Percentiles rank a stretch among this genome's conserved stretches.
These are phyloP conservation scores for Cytospora leucostoma DNA, from an alignment of 2,329 filamentous ascomycete genomes.

Conservation along the genomic window DNA sequence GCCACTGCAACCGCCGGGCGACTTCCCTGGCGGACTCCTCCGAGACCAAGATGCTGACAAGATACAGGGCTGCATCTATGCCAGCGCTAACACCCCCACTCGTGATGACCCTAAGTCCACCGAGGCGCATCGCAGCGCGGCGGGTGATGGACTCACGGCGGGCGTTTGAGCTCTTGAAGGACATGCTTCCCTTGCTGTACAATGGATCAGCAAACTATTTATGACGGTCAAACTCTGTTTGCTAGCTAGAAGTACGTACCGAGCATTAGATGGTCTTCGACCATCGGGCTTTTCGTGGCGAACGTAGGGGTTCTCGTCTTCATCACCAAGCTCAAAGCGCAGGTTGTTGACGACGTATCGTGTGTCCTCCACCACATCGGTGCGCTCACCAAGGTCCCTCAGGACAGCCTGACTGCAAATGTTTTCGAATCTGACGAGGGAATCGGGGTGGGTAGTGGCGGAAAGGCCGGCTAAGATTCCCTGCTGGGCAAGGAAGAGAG, in stretches of 20 bases:
- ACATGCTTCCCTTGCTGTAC: conserved; percentile 77
- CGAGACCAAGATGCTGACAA: conserved; percentile 80
- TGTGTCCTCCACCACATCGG: conserved; percentile 77
- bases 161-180: conserved; percentile 71
- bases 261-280: conserved; percentile 60
- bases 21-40: conserved; percentile 76
- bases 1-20: conserved; percentile 75
- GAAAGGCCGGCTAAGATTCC: conserved; percentile 78
- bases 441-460: conserved; percentile 81
- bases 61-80: conserved; percentile 80
- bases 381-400: conserved; percentile 71
- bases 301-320: conserved; percentile 83
- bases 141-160: conserved; percentile 80
- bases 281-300: conserved; percentile 68
- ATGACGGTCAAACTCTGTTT: background rate
- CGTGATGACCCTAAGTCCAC: conserved; percentile 73
- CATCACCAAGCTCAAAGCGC: conserved; percentile 79
- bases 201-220: conserved; percentile 6
- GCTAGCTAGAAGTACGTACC: conserved; percentile 46
- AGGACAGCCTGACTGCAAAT: conserved; percentile 74
- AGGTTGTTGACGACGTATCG: conserved; percentile 91
- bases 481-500: conserved; percentile 73
- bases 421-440: conserved; percentile 78
- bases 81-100: conserved; percentile 77
- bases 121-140: conserved; percentile 73